Conservation (phyloP, 202 grass and related monocot genomes). For the Schoenoplectus triqueter region DNA sequence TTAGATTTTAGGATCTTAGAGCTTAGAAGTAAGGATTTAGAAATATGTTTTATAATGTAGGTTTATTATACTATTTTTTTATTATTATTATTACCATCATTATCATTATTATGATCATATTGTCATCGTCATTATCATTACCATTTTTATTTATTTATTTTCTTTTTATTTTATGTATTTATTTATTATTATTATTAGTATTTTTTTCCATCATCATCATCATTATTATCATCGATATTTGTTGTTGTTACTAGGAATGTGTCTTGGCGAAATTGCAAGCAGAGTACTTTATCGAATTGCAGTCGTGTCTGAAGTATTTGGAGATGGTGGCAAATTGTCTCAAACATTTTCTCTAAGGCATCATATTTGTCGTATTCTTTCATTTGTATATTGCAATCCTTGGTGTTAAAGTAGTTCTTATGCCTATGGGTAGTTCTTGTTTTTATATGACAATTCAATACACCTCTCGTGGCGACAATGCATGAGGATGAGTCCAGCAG, state of each 20-base stretch:
- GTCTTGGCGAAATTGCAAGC: conserved; percentile 86
- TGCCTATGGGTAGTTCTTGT: neutral
- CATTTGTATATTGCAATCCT: conserved; percentile 6
- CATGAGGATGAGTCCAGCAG: conserved; percentile 72
- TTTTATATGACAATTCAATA: conserved; percentile 48
- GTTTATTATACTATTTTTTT: too few species aligned
- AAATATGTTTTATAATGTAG: too few species aligned
- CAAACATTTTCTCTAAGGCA: conserved; percentile 80
- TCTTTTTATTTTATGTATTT: too few species aligned
- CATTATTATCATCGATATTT: neutral
- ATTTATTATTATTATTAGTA: neutral
- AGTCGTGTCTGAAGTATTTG: conserved; percentile 71
- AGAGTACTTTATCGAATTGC: conserved; percentile 71
- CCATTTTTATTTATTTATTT: too few species aligned
- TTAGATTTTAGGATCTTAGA: too few species aligned
- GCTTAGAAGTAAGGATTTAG: too few species aligned
- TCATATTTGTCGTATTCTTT: conserved; percentile 11
- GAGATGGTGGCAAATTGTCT: conserved; percentile 55
- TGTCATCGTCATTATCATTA: too few species aligned
- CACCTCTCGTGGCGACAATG: conserved; percentile 72
- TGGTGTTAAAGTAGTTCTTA: neutral
- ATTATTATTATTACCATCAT: too few species aligned
- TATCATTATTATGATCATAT: too few species aligned
- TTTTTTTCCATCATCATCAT: neutral
- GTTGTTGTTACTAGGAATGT: conserved; percentile 56